phyloP scores from a whole-genome alignment of 2,329 filamentous ascomycete genomes.

The Exophiala bonariae region DNA sequence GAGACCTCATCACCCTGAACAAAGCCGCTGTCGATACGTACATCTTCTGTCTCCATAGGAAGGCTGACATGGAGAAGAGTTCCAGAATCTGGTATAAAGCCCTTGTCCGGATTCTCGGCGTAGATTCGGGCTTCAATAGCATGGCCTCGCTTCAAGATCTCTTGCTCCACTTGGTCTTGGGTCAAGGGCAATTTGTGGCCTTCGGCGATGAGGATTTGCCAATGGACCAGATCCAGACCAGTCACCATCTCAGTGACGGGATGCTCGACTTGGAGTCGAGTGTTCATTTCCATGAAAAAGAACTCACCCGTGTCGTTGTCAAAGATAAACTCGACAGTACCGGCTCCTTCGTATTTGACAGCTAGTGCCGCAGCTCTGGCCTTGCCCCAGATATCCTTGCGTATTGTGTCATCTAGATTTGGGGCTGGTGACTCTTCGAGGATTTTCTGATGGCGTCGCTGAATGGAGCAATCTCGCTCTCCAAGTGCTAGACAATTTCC shows the following conservation, averaged over 20 bases:
- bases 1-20: slow-evolving; percentile 88
- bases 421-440: slow-evolving; percentile 67
- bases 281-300: slow-evolving; percentile 74
- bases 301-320: slow-evolving; percentile 66
- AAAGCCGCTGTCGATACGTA: slow-evolving; percentile 93
- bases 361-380: slow-evolving; percentile 63
- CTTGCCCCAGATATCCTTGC: slow-evolving; percentile 66
- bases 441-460: slow-evolving; percentile 66
- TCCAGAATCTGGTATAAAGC: slow-evolving; percentile 93
- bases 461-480: slow-evolving; percentile 66
- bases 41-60: slow-evolving; percentile 63
- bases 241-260: slow-evolving; percentile 85
- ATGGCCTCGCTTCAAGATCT: slow-evolving; percentile 73
- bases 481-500: slow-evolving; percentile 65
- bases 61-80: slow-evolving; percentile 79
- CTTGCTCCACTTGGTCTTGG: slow-evolving; percentile 64
- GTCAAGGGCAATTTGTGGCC: slow-evolving; percentile 66
- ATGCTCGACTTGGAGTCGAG: slow-evolving; percentile 92
- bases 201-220: slow-evolving; percentile 87
- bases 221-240: slow-evolving; percentile 79
- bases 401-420: slow-evolving; percentile 58
- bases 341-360: slow-evolving; percentile 65
- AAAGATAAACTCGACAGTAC: slow-evolving; percentile 69
- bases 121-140: slow-evolving; percentile 97
- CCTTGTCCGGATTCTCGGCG: slow-evolving; percentile 86